phyloP scores from a whole-genome alignment of 306 rosid species.

The Parietaria judaica region DNA sequence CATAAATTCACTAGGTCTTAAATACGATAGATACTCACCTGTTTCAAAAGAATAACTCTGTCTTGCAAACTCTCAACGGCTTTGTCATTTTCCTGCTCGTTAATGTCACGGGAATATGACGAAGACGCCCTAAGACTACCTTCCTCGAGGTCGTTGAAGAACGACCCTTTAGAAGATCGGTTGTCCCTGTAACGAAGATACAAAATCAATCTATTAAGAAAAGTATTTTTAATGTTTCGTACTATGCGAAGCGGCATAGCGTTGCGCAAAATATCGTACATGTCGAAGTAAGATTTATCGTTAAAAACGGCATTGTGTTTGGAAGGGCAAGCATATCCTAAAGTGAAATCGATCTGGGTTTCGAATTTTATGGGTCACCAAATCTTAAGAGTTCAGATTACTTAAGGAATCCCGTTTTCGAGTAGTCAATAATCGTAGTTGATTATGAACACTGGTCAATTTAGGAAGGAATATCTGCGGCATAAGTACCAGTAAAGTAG shows the following conservation, averaged over 20 bases:
- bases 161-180: conserved; percentile 64
- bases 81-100: conserved; percentile 70
- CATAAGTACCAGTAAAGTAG: too few relatives aligned
- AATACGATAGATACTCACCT: conserved; percentile 35
- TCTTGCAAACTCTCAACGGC: conserved; percentile 70
- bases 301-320: neutral
- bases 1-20: neutral
- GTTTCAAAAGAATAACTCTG: conserved; percentile 67
- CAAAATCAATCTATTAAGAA: neutral
- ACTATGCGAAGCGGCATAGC: neutral
- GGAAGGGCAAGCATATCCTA: neutral
- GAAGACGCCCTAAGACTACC: conserved; percentile 77
- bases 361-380: too few relatives aligned
- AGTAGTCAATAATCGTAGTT: too few relatives aligned
- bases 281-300: too few relatives aligned
- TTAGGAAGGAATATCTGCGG: too few relatives aligned
- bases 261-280: neutral
- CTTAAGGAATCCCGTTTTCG: too few relatives aligned
- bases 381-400: too few relatives aligned
- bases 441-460: too few relatives aligned
- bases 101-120: conserved; percentile 47
- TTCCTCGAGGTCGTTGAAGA: conserved; percentile 79
- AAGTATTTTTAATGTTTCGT: too few relatives aligned
- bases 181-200: conserved; percentile 44
- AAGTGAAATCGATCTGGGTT: too few relatives aligned